Evolutionary conservation across 768 basidiomycete genomes (phyloP).

Genomic region (Pleurotus eryngii): DNA sequence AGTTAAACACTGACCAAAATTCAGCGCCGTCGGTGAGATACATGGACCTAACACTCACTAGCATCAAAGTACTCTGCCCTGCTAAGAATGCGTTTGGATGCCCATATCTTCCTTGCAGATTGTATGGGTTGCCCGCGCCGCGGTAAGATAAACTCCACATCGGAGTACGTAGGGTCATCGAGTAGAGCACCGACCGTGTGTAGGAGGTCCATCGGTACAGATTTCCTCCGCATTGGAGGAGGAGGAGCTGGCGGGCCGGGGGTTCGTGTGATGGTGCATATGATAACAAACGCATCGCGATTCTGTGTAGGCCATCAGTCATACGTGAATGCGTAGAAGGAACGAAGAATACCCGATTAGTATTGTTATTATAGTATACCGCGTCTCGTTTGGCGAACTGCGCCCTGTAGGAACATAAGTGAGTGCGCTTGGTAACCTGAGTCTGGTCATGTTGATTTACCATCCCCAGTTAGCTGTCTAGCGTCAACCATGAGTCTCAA

Average conservation of each 20-base stretch:
- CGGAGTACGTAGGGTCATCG: conserved; percentile 82
- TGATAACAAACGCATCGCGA: conserved; percentile 69
- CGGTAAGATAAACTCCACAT: conserved; percentile 78
- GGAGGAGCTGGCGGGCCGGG: conserved; percentile 46
- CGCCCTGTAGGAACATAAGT: conserved; percentile 42
- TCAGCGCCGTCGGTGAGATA: background rate
- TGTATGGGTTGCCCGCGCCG: conserved; percentile 31
- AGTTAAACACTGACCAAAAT: conserved; percentile 57
- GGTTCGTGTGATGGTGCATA: conserved; percentile 74
- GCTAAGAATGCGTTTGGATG: conserved; percentile 61
- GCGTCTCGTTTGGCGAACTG: conserved; percentile 76
- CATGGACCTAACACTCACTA: conserved; percentile 35
- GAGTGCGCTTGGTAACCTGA: background rate
- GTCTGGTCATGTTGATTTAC: conserved; percentile 30
- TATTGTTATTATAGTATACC: conserved; percentile 51
- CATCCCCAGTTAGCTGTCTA: conserved; percentile 89
- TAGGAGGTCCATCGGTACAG: conserved; percentile 65
- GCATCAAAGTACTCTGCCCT: conserved; percentile 77
- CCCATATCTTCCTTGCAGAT: conserved; percentile 54
- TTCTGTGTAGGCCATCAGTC: conserved; percentile 39
- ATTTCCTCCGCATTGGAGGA: conserved; percentile 41
- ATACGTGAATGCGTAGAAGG: background rate
- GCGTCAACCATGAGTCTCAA: background rate
- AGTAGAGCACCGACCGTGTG: conserved; percentile 72
- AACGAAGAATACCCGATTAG: background rate